Evolutionary conservation across 768 basidiomycete genomes (phyloP).

Genomic region (Collybia nuda): DNA sequence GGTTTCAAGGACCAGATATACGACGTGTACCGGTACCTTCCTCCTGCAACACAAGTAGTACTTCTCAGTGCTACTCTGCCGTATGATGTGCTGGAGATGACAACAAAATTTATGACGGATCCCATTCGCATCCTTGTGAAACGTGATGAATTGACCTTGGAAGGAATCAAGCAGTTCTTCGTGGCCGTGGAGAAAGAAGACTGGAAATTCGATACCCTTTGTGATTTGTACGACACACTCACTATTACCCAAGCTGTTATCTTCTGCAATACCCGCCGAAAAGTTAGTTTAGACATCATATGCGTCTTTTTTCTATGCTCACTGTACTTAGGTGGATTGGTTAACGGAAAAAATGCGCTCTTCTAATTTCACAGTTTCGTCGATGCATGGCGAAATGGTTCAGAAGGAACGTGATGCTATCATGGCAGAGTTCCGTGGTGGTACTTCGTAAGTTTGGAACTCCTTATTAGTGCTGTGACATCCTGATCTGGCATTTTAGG

Average conservation of each 20-base stretch:
- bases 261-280: slow-evolving; percentile 97
- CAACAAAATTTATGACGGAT: slow-evolving; percentile 99
- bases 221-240: slow-evolving; percentile 96
- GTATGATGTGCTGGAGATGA: slow-evolving; percentile 98
- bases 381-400: slow-evolving; percentile 95
- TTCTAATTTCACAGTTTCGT: slow-evolving; percentile 98
- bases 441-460: slow-evolving; percentile 69
- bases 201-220: slow-evolving; percentile 98
- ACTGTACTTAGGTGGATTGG: slow-evolving; percentile 80
- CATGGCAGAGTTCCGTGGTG: slow-evolving; percentile 95
- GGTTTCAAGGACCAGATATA: slow-evolving; percentile 99
- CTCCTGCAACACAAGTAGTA: slow-evolving; percentile 96
- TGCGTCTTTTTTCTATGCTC: not conserved
- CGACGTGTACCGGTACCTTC: slow-evolving; percentile 96
- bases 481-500: slow-evolving; percentile 35
- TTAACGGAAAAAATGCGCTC: slow-evolving; percentile 97
- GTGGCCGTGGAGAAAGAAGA: slow-evolving; percentile 99
- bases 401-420: slow-evolving; percentile 95
- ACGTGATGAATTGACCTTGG: slow-evolving; percentile 97
- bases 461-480: slow-evolving; percentile 8
- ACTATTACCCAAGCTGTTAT: slow-evolving; percentile 99
- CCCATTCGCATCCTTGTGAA: slow-evolving; percentile 98
- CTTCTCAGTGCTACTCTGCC: slow-evolving; percentile 95
- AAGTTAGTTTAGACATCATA: slow-evolving; percentile 50
- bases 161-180: slow-evolving; percentile 96